Conservation (phyloP, 176 grass and related monocot genomes). For the Carex kokanica region DNA sequence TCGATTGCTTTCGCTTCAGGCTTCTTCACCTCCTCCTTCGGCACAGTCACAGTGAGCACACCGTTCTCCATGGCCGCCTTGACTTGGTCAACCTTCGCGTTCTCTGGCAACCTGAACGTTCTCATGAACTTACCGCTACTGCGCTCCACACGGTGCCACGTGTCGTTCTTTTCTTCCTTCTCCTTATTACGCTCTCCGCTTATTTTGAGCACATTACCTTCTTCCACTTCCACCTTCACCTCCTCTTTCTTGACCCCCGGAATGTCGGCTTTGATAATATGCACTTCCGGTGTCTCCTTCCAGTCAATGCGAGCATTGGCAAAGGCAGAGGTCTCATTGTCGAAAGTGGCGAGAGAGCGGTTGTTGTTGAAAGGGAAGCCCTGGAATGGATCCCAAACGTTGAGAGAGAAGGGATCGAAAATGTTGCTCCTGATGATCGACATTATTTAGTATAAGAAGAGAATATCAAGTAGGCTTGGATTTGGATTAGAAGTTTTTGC, state of each 20-base stretch:
- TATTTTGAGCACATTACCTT: slow-evolving; percentile 44
- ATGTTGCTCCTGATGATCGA: slow-evolving; percentile 56
- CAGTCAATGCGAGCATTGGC: slow-evolving; percentile 35
- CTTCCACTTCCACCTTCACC: slow-evolving; percentile 40
- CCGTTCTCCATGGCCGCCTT: slow-evolving; percentile 48
- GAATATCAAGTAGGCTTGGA: neutral
- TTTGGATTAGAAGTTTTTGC: neutral
- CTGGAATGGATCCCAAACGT: slow-evolving; percentile 57
- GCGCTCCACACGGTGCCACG: neutral
- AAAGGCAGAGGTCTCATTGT: slow-evolving; percentile 37
- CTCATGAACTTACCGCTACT: neutral
- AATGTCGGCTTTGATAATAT: slow-evolving; percentile 55
- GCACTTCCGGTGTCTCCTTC: slow-evolving; percentile 43
- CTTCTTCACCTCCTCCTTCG: slow-evolving; percentile 31
- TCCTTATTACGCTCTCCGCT: slow-evolving; percentile 44
- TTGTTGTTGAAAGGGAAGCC: slow-evolving; percentile 39
- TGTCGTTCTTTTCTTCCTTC: neutral
- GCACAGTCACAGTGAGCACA: slow-evolving; percentile 55
- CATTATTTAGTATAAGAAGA: slow-evolving; percentile 9
- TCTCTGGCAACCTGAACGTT: neutral
- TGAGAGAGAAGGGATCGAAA: slow-evolving; percentile 44
- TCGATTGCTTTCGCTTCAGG: slow-evolving; percentile 29
- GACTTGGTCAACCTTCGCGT: slow-evolving; percentile 28
- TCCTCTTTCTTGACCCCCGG: slow-evolving; percentile 47
- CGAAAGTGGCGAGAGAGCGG: slow-evolving; percentile 31